Conservation (phyloP, 2,329 filamentous ascomycete genomes). For the Pleomassaria siparia region DNA sequence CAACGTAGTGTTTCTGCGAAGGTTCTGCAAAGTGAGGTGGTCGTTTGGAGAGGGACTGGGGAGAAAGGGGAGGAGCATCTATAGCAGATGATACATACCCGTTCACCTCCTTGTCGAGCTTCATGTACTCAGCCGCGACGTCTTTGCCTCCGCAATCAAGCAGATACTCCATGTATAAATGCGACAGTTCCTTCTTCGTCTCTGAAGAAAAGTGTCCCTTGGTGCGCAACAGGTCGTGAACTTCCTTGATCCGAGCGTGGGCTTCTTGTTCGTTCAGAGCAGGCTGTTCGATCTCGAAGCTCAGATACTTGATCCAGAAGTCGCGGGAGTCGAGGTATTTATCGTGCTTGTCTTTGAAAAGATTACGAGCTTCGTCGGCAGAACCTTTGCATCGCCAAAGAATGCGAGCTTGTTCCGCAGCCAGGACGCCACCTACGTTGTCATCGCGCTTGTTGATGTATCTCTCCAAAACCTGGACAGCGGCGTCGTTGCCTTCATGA, state of each 20-base stretch:
- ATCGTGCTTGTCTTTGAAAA: constrained; percentile 80
- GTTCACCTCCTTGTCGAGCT: constrained; percentile 82
- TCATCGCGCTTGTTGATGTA: constrained; percentile 75
- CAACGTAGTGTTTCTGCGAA: constrained; percentile 20
- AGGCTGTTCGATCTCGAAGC: constrained; percentile 86
- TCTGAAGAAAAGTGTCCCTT: constrained; percentile 70
- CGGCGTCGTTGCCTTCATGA: constrained; percentile 79
- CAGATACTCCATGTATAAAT: constrained; percentile 80
- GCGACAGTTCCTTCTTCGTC: constrained; percentile 73
- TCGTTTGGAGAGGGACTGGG: constrained; percentile 26
- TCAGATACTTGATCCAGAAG: constrained; percentile 88
- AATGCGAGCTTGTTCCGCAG: constrained; percentile 84
- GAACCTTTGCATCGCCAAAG: constrained; percentile 86
- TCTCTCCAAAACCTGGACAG: constrained; percentile 77
- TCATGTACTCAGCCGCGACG: constrained; percentile 82
- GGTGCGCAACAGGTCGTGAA: constrained; percentile 72
- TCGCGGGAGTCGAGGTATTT: constrained; percentile 81
- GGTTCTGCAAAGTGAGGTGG: constrained; percentile 38
- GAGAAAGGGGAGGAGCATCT: constrained; percentile 20
- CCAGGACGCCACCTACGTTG: constrained; percentile 81
- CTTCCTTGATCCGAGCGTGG: constrained; percentile 73
- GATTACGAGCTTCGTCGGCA: constrained; percentile 75
- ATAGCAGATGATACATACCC: constrained; percentile 54
- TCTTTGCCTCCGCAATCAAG: constrained; percentile 80
- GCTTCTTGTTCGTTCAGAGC: constrained; percentile 65